Evolutionary conservation across 148 eudicot genomes (phyloP).

Genomic region (Beta vulgaris): DNA sequence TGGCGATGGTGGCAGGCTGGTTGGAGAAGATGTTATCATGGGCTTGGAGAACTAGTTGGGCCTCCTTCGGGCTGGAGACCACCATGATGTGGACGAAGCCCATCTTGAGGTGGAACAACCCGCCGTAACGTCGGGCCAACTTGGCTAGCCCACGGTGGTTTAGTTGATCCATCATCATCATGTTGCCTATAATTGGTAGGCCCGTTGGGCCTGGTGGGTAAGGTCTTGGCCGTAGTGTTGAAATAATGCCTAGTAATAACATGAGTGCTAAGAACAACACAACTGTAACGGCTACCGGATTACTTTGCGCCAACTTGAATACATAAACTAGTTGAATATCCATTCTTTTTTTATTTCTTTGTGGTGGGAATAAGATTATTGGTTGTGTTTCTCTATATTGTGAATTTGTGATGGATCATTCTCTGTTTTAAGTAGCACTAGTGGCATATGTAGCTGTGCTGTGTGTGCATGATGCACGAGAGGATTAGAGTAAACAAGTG

Average conservation of each 20-base stretch:
- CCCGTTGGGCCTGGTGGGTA: constrained; percentile 64
- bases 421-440: no score
- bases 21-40: constrained; percentile 64
- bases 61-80: constrained; percentile 50
- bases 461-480: no score
- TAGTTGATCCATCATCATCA: constrained; percentile 56
- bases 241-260: neutral
- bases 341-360: no score
- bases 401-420: no score
- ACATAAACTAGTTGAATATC: no score
- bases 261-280: neutral
- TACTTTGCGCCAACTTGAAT: no score
- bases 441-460: no score
- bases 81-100: constrained; percentile 55
- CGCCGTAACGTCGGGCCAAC: constrained; percentile 44
- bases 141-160: constrained; percentile 41
- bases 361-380: no score
- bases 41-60: constrained; percentile 58
- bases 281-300: no score
- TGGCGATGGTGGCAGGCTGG: constrained; percentile 66
- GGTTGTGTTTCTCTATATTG: no score
- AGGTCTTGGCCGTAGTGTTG: constrained; percentile 16
- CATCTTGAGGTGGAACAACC: constrained; percentile 51
- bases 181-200: constrained; percentile 57
- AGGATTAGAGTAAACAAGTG: no score